phyloP scores from a whole-genome alignment of 108 stramenopile species.

The Thalassiosira profunda region DNA sequence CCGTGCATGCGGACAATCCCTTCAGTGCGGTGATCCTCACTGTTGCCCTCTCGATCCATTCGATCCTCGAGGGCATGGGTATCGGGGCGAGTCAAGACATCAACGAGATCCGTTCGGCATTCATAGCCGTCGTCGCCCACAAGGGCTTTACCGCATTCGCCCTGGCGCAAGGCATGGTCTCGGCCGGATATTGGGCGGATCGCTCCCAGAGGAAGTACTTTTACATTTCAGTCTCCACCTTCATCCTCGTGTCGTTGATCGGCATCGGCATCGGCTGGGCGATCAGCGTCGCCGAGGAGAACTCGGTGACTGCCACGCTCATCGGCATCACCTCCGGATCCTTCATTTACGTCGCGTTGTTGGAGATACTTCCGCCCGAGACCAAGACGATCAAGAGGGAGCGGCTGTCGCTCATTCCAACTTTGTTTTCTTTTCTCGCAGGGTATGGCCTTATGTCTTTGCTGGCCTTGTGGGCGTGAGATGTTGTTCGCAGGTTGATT shows the following conservation, averaged over 20 bases:
- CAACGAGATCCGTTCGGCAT: constrained; percentile 12
- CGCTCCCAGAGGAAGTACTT: constrained; percentile 9
- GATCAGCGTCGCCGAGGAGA: not conserved
- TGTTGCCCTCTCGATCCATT: constrained; percentile 48
- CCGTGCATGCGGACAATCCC: constrained; percentile 1
- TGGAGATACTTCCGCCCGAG: constrained; percentile 13
- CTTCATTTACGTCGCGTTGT: constrained; percentile 6
- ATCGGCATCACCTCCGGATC: constrained; percentile 13
- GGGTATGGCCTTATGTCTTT: not conserved
- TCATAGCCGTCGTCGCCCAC: constrained; percentile 50
- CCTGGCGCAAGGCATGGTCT: constrained; percentile 36
- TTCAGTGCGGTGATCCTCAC: constrained; percentile 34
- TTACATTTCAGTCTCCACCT: not conserved
- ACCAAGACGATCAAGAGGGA: constrained; percentile 1
- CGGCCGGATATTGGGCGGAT: constrained; percentile 13
- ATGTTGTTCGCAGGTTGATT: too few species aligned
- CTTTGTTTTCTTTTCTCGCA: not conserved
- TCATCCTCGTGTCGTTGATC: not conserved
- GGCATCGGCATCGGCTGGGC: constrained; percentile 1
- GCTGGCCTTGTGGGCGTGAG: not conserved
- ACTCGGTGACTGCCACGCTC: not conserved
- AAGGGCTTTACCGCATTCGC: constrained; percentile 52
- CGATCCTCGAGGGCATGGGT: constrained; percentile 47
- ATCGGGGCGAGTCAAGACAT: constrained; percentile 29
- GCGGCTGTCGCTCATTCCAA: not conserved